A percentile compares a stretch with the other conserved stretches of the same genome.
Conservation (phyloP, 2,329 filamentous ascomycete genomes). For the Paracorniculantispora psalliotae region DNA sequence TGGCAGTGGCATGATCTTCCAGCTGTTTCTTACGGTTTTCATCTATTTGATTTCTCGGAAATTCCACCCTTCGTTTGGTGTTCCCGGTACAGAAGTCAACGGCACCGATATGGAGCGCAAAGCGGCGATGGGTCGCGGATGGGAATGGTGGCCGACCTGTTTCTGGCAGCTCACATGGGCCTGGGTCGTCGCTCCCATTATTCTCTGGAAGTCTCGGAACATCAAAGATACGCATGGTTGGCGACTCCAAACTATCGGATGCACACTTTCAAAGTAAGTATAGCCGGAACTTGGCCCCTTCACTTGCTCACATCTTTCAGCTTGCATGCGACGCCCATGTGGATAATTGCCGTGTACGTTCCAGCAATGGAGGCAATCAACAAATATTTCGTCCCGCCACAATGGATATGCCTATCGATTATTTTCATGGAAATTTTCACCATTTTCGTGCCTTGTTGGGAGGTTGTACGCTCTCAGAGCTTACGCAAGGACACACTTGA, state of each 20-base stretch:
- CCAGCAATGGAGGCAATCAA: constrained; percentile 42
- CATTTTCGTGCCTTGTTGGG: constrained; percentile 57
- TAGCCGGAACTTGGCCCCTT: not conserved
- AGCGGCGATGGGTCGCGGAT: constrained; percentile 44
- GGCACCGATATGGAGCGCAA: constrained; percentile 47
- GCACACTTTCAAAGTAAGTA: constrained; percentile 37
- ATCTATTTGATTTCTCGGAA: constrained; percentile 59
- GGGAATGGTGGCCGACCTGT: constrained; percentile 61
- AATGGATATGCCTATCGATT: constrained; percentile 47
- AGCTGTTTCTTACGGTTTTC: constrained; percentile 53
- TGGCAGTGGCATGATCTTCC: constrained; percentile 48
- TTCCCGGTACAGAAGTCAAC: constrained; percentile 54
- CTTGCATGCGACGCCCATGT: constrained; percentile 36
- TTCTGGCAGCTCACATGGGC: constrained; percentile 59
- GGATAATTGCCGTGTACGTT: constrained; percentile 46
- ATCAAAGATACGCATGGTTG: constrained; percentile 61
- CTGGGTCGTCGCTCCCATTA: constrained; percentile 53
- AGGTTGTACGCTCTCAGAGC: constrained; percentile 42
- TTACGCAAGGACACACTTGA: constrained; percentile 39
- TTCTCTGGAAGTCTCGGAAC: constrained; percentile 56
- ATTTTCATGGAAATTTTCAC: constrained; percentile 58
- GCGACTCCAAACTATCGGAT: constrained; percentile 55
- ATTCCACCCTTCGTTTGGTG: constrained; percentile 55
- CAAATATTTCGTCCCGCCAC: constrained; percentile 44
- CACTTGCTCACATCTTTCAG: constrained; percentile 8